phyloP scores from a whole-genome alignment of 2,329 filamentous ascomycete species.

The Trichoderma citrinoviride region DNA sequence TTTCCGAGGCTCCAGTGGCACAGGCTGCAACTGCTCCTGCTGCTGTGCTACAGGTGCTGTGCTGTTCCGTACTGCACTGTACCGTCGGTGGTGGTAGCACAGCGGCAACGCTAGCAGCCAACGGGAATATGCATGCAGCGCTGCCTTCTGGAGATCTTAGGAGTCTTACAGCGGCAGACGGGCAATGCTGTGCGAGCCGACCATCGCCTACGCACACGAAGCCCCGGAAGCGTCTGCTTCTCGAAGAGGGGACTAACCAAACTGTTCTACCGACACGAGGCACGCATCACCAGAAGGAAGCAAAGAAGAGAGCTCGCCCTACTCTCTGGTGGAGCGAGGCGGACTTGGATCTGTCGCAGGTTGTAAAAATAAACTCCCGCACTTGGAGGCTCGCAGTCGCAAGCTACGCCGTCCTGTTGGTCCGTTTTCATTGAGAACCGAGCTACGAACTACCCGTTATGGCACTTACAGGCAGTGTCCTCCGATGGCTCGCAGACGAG shows the following conservation, averaged over 20 bases:
- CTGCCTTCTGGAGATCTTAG: constrained; percentile 8
- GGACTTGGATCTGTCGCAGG: neutral
- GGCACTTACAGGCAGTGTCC: neutral
- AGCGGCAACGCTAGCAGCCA: constrained; percentile 4
- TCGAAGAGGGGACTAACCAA: neutral
- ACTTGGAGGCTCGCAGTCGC: neutral
- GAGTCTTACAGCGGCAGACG: neutral
- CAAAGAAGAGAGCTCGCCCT: neutral
- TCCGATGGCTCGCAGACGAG: constrained; percentile 15
- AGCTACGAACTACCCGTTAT: neutral
- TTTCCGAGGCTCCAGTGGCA: neutral
- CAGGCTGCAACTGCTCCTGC: neutral
- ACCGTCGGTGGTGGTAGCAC: neutral
- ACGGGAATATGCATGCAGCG: constrained; percentile 6
- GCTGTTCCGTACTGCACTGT: no score
- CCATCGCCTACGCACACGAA: neutral
- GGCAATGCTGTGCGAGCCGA: neutral
- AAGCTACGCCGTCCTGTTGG: neutral
- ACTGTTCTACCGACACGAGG: constrained; percentile 5
- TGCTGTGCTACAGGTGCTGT: no score
- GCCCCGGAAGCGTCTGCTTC: neutral
- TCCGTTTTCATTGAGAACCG: neutral
- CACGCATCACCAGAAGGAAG: neutral
- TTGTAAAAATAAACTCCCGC: constrained; percentile 1
- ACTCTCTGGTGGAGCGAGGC: neutral